Base-by-base conservation (phyloP, 106 monocot species). In the Narthecium ossifragum region DNA sequence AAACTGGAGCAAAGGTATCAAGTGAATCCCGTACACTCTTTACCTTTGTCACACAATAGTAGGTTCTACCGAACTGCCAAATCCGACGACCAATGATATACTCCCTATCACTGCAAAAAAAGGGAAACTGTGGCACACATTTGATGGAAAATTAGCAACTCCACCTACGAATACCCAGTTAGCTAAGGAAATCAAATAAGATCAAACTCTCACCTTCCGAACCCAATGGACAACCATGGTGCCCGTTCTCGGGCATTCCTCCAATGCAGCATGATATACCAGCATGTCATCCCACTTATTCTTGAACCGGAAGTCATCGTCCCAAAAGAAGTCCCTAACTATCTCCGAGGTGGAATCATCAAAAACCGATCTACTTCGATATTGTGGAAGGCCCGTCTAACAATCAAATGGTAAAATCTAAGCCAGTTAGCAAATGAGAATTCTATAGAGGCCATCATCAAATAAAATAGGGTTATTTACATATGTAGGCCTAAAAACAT, bases 231-330 rank as follows among this genome's bases (percentile, higher is more conserved):
- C 77, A 9, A 94, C 26, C 80, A 89, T 72, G 2, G 80, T 94
- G 46, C 93, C 93, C 9, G 93, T 94, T 15, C 40, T 74, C 10
- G 38, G 33, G 58, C 89, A 89, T 58, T 83, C 79, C 63, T 94
- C 78, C 69, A 94, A 61, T 15, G 71, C 73, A 9, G 74, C 66
- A 55, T 88, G 80, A 33, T 83, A 57, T 31, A 94, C 74, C 37
- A 94, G 93, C 93, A 94, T 94, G 62, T 94, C 93, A 67, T 94
- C 93, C 93, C 93, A 94, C 49, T 61, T 82, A 47, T 73, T 72
- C 53, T 70, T 82, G 20, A 70, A 61, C 40, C 93, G 52, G 63
- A 89, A 94, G 6, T 89, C 78, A 53, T 94, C 93, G 34, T 94
- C 93, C 93, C 93, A 85, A 38, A 94, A 94, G 68, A 94, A 89